Conservation (phyloP, 2,329 filamentous ascomycete genomes). For the Penicillium sp. region DNA sequence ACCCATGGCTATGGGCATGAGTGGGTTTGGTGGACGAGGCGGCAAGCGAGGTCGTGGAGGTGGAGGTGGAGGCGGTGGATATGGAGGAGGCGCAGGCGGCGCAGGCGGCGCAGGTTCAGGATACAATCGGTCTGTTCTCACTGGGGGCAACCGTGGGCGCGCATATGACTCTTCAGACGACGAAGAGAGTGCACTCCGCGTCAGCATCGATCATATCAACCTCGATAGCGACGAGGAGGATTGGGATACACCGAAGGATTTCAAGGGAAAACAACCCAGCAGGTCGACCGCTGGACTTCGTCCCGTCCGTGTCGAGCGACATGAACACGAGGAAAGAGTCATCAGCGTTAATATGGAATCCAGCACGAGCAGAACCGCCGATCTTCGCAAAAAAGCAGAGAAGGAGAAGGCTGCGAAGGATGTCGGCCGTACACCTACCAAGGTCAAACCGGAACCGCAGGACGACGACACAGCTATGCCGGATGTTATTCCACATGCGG, state of each 20-base stretch:
- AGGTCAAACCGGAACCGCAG: conserved; percentile 56
- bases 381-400: conserved; percentile 37
- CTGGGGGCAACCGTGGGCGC: conserved; percentile 19
- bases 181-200: conserved; percentile 46
- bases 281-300: conserved; percentile 36
- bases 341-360: conserved; percentile 56
- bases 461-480: conserved; percentile 44
- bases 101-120: conserved; percentile 27
- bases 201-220: conserved; percentile 59
- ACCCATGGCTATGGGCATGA: conserved; percentile 24
- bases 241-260: conserved; percentile 18
- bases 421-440: conserved; percentile 25
- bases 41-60: conserved; percentile 21
- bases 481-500: conserved; percentile 30
- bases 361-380: conserved; percentile 46
- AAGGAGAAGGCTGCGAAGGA: conserved; percentile 34
- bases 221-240: conserved; percentile 54
- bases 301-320: conserved; percentile 56
- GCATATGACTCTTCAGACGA: conserved; percentile 42
- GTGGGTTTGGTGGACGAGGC: conserved; percentile 28
- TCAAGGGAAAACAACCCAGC: conserved; percentile 36
- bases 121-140: conserved; percentile 28
- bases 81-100: conserved; percentile 27
- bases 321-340: conserved; percentile 55
- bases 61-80: conserved; percentile 28